Evolutionary conservation across 148 eudicot species (phyloP), one percentile per base, ranked within the genome.

Genomic region (Rhododendron kiyosumense): DNA sequence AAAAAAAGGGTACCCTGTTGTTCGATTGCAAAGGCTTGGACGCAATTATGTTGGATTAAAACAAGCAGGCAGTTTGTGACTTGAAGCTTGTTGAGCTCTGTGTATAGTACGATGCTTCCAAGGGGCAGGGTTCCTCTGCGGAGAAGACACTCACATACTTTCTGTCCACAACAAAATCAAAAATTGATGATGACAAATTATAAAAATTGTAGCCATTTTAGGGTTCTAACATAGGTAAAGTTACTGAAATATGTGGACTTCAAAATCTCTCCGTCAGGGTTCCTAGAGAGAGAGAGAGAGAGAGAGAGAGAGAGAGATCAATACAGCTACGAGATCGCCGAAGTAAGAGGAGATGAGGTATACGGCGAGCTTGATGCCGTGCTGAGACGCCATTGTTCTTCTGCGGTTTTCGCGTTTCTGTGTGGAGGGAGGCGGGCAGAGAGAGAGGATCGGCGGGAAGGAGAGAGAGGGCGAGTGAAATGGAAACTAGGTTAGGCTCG

Each of bases 11-110:
- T 52, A 96, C 99, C 98, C 90, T 92, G 91, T 84, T 89, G 92
- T 84, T 89, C 91, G 34, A 94, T 85, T 48, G 93, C 87, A 26
- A 93, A 97, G 77, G 96, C 98, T 89, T 95, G 99, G 61, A 95
- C 98, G 52, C 98, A 95, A 88, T 95, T 97, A 76, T 95, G 98
- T 41, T 97, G 99, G 84, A 95, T 93, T 78, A 95, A 85, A 18
- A 94, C 93, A 83, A 91, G 92, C 24, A 97, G 88, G 49, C 93
- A 90, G 61, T 93, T 90, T 49, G 48, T 88, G 5, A 95, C 96
- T 85, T 91, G 92, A 76, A 84, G 87, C 88, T 86, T 86, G 54
- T 75, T 75, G 52, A 97, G 93, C 69, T 93, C 89, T 0, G 94
- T 90, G 90, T 71, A 91, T 5, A 81, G 86, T 81, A 89, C 36